Evolutionary conservation across 2,329 filamentous ascomycete species (phyloP).

Genomic region (Atkinsonella hypoxylon): DNA sequence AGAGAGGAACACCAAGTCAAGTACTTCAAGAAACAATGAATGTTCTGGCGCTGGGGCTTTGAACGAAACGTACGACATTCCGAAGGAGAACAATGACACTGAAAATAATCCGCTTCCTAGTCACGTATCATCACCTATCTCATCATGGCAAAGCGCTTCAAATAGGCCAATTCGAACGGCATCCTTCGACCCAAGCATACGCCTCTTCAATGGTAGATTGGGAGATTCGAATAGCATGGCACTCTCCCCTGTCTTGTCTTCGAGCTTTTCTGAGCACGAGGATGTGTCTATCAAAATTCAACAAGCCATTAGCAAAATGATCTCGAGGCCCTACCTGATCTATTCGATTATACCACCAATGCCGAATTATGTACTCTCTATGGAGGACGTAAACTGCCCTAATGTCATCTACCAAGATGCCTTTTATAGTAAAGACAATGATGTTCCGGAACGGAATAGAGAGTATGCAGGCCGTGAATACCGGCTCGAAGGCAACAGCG

Average conservation of each 20-base stretch:
- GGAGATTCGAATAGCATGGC: neutral
- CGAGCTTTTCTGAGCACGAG: constrained; percentile 1
- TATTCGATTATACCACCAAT: constrained; percentile 18
- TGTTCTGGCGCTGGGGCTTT: neutral
- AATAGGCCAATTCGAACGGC: constrained; percentile 6
- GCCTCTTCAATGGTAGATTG: neutral
- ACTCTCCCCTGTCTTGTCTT: neutral
- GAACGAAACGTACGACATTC: neutral
- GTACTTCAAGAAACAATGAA: neutral
- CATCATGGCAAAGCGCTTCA: constrained; percentile 34
- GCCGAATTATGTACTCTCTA: constrained; percentile 9
- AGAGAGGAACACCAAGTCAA: neutral
- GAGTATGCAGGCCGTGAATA: constrained; percentile 88
- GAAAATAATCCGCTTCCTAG: neutral
- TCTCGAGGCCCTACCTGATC: constrained; percentile 9
- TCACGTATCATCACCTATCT: neutral
- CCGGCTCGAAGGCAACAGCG: constrained; percentile 58
- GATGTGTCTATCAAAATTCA: constrained; percentile 4
- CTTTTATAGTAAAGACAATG: constrained; percentile 71
- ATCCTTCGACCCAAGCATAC: neutral
- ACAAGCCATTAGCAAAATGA: constrained; percentile 1
- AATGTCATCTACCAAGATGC: constrained; percentile 72
- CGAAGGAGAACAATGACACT: neutral
- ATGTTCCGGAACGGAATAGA: constrained; percentile 63
- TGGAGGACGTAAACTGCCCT: constrained; percentile 31